Percentiles rank a stretch among this genome's conserved stretches.
These are phyloP conservation scores for Aspergillus luchuensis DNA, from an alignment of 2,329 filamentous ascomycete genomes.

Conservation along the genomic window DNA sequence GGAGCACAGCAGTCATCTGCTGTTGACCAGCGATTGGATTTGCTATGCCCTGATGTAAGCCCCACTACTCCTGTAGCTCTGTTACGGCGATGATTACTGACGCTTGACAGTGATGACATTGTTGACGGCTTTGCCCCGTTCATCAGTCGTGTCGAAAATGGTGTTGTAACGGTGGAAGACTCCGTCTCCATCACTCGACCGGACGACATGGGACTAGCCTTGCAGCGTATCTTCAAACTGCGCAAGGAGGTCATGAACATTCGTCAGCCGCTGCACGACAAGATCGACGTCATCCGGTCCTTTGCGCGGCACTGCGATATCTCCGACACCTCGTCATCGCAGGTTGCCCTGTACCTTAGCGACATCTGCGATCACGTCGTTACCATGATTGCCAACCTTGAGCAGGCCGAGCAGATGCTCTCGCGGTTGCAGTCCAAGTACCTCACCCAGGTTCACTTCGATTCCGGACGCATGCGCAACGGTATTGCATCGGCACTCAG, in stretches of 20 bases:
- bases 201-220: constrained; percentile 80
- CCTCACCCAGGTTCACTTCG: constrained; percentile 84
- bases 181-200: constrained; percentile 84
- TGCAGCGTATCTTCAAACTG: constrained; percentile 80
- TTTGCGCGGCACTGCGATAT: constrained; percentile 97
- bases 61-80: constrained; percentile 13
- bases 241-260: constrained; percentile 90
- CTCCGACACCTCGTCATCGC: constrained; percentile 83
- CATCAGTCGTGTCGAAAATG: constrained; percentile 77
- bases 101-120: constrained; percentile 74
- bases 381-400: constrained; percentile 92
- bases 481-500: constrained; percentile 80
- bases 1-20: constrained; percentile 85
- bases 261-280: constrained; percentile 85
- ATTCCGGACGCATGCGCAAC: constrained; percentile 83
- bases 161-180: constrained; percentile 88
- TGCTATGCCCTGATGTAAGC: constrained; percentile 91
- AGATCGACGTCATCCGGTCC: constrained; percentile 90
- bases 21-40: constrained; percentile 92
- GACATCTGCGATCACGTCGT: constrained; percentile 98
- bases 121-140: constrained; percentile 89
- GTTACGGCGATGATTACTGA: neutral
- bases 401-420: constrained; percentile 93
- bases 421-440: constrained; percentile 91
- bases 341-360: constrained; percentile 89